Evolutionary conservation across 2,329 filamentous ascomycete species (phyloP).

Genomic region (Elsinoe necatrix): DNA sequence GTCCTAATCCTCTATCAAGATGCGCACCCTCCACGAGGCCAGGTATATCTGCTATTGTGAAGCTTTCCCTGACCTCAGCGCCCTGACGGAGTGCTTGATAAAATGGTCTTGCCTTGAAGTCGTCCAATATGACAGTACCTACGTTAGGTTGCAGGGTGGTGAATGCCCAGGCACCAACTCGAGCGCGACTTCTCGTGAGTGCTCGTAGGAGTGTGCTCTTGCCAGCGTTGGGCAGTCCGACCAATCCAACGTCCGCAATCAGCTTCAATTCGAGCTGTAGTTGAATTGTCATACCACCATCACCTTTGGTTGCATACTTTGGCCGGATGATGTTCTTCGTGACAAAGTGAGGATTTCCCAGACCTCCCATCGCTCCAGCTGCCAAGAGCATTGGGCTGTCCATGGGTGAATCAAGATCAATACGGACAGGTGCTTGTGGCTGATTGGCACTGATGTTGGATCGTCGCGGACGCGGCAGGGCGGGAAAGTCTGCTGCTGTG

Average conservation of each 20-base stretch:
- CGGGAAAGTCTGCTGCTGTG: conserved; percentile 50
- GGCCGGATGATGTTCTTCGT: conserved; percentile 66
- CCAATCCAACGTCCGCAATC: conserved; percentile 86
- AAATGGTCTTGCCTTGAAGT: conserved; percentile 66
- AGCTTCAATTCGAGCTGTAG: conserved; percentile 89
- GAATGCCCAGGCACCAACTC: conserved; percentile 92
- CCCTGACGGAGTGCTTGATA: conserved; percentile 37
- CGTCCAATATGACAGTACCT: conserved; percentile 87
- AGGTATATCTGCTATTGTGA: conserved; percentile 93
- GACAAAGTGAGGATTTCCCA: conserved; percentile 90
- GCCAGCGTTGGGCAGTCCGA: conserved; percentile 90
- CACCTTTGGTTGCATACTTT: conserved; percentile 81
- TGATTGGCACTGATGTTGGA: conserved; percentile 57
- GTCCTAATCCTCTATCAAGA: conserved; percentile 79
- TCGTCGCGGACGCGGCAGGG: conserved; percentile 47
- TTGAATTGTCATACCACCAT: conserved; percentile 66
- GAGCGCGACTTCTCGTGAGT: conserved; percentile 77
- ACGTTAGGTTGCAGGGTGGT: conserved; percentile 94
- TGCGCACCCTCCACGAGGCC: conserved; percentile 89
- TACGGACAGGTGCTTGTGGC: conserved; percentile 59
- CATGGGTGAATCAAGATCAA: conserved; percentile 58
- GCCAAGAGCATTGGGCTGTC: conserved; percentile 76
- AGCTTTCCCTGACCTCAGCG: conserved; percentile 55
- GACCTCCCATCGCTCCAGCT: conserved; percentile 76
- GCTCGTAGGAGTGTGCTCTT: conserved; percentile 88